These are phyloP conservation scores for Sphaerulina musiva DNA, from an alignment of 2,329 filamentous ascomycete genomes.

Conservation along the genomic window DNA sequence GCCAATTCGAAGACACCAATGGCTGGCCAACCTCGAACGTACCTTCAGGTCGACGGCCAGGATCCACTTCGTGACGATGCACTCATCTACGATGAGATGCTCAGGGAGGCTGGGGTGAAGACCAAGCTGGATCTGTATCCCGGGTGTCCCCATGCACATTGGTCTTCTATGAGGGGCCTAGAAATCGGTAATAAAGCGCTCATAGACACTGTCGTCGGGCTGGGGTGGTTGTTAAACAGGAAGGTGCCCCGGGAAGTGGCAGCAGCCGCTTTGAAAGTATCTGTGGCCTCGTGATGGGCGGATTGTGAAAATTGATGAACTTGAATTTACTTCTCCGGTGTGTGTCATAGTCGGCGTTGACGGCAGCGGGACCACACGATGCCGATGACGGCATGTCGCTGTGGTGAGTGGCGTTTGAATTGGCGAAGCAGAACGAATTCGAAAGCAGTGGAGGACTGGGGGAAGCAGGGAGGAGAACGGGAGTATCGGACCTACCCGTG, in stretches of 20 bases:
- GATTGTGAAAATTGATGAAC: too few species aligned
- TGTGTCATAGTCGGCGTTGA: too few species aligned
- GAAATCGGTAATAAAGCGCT: slow-evolving; percentile 25
- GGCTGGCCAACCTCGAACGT: slow-evolving; percentile 40
- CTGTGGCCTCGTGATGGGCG: not conserved
- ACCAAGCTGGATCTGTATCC: slow-evolving; percentile 43
- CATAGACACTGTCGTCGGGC: slow-evolving; percentile 30
- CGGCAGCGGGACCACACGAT: too few species aligned
- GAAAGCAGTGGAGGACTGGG: too few species aligned
- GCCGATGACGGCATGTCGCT: too few species aligned
- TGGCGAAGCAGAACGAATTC: too few species aligned
- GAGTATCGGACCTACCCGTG: too few species aligned
- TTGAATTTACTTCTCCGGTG: too few species aligned
- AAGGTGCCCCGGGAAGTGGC: slow-evolving; percentile 6
- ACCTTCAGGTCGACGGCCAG: slow-evolving; percentile 47
- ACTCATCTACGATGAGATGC: slow-evolving; percentile 46
- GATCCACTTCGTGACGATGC: slow-evolving; percentile 50
- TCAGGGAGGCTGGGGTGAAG: slow-evolving; percentile 41
- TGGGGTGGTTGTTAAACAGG: slow-evolving; percentile 35
- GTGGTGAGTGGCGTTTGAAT: too few species aligned
- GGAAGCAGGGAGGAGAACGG: too few species aligned
- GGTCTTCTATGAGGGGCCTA: slow-evolving; percentile 30
- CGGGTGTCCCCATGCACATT: slow-evolving; percentile 42
- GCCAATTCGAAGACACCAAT: slow-evolving; percentile 32
- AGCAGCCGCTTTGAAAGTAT: slow-evolving; percentile 7